phyloP scores from a whole-genome alignment of 2,329 filamentous ascomycete genomes.

The Aspergillus sp. region DNA sequence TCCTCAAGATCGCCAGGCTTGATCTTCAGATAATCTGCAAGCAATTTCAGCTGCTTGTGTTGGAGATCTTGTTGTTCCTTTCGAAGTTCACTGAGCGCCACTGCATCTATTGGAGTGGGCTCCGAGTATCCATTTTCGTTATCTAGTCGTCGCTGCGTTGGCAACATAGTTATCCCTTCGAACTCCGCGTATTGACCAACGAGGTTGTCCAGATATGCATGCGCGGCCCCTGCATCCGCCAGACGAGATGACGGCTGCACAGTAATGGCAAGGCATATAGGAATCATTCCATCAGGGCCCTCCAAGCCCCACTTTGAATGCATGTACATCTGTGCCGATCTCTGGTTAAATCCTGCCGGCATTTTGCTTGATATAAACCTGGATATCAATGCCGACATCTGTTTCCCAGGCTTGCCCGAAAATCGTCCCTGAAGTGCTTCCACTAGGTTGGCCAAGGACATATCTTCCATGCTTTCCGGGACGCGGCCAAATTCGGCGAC shows the following conservation, averaged over 20 bases:
- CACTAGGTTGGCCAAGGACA: constrained; percentile 37
- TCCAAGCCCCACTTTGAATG: constrained; percentile 30
- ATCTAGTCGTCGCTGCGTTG: neutral
- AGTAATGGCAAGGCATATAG: constrained; percentile 26
- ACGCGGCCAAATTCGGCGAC: constrained; percentile 43
- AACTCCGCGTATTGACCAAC: constrained; percentile 19
- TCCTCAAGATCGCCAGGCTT: neutral
- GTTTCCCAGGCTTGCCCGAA: constrained; percentile 35
- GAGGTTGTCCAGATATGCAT: constrained; percentile 26
- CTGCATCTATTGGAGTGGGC: constrained; percentile 1
- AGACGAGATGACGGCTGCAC: constrained; percentile 26
- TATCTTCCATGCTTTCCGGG: constrained; percentile 45
- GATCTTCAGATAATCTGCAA: constrained; percentile 14
- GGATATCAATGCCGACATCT: constrained; percentile 31
- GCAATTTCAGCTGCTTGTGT: constrained; percentile 12
- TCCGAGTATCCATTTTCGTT: neutral
- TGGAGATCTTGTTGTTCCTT: constrained; percentile 11
- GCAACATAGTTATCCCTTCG: constrained; percentile 15
- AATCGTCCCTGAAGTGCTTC: constrained; percentile 32
- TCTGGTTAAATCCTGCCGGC: constrained; percentile 31
- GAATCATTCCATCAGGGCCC: constrained; percentile 22
- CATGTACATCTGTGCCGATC: constrained; percentile 25
- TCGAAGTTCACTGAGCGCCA: constrained; percentile 1
- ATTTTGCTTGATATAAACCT: constrained; percentile 33
- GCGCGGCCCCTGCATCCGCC: constrained; percentile 16